Percentiles rank a stretch among this genome's conserved stretches.
These are phyloP conservation scores for Exidia glandulosa DNA, from an alignment of 768 basidiomycete species.

Conservation along the genomic window DNA sequence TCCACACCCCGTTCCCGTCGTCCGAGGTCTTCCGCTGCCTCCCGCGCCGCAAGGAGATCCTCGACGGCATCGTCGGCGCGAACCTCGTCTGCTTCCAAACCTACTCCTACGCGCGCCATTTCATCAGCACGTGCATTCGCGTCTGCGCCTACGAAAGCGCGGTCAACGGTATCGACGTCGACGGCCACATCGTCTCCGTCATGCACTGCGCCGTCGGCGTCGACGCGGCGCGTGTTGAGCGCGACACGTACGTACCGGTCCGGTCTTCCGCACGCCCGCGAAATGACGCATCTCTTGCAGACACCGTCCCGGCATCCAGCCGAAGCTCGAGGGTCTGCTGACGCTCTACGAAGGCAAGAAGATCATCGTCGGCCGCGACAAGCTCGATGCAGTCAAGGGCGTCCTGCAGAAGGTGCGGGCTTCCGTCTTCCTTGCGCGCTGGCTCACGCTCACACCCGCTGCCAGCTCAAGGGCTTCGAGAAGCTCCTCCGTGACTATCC, in stretches of 20 bases:
- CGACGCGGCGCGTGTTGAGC: conserved; percentile 79
- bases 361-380: conserved; percentile 95
- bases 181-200: conserved; percentile 73
- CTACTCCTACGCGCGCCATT: conserved; percentile 91
- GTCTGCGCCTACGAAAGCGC: conserved; percentile 92
- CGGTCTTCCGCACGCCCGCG: neutral
- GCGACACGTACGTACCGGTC: conserved; percentile 49
- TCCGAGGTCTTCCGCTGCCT: conserved; percentile 93
- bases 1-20: conserved; percentile 96
- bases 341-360: conserved; percentile 91
- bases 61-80: conserved; percentile 96
- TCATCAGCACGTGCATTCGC: conserved; percentile 86
- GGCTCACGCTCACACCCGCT: neutral
- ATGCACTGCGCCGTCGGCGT: conserved; percentile 93
- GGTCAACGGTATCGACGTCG: conserved; percentile 58
- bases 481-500: conserved; percentile 90
- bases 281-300: conserved; percentile 20
- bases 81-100: conserved; percentile 97
- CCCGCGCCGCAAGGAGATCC: conserved; percentile 83
- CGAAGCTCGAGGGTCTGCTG: conserved; percentile 79
- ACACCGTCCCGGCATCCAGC: conserved; percentile 67
- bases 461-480: conserved; percentile 84
- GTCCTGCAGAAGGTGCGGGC: conserved; percentile 83
- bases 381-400: conserved; percentile 97
- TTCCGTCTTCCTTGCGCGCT: neutral